These are phyloP conservation scores for Fistulinella prunicolor DNA, from an alignment of 768 basidiomycete genomes.

Conservation along the genomic window DNA sequence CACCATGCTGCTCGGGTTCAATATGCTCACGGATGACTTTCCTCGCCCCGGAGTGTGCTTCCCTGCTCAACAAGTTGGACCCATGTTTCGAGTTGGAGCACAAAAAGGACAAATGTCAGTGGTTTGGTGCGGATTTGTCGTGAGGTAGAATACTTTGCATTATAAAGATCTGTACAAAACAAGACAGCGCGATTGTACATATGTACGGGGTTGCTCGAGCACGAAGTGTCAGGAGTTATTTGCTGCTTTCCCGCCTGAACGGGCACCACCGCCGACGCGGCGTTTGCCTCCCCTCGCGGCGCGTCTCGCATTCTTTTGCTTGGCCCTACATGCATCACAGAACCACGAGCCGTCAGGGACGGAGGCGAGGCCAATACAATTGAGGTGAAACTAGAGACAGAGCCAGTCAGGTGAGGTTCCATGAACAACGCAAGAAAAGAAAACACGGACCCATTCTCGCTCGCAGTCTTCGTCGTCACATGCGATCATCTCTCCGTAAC, in stretches of 20 bases:
- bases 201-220: no score
- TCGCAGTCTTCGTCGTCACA: slow-evolving; percentile 82
- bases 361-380: slow-evolving; percentile 64
- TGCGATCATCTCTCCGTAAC: slow-evolving; percentile 94
- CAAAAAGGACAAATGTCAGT: no score
- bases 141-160: no score
- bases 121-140: no score
- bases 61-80: no score
- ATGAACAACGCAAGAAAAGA: slow-evolving; percentile 2
- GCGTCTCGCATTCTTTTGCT: slow-evolving; percentile 49
- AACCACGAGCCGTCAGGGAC: slow-evolving; percentile 75
- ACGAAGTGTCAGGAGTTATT: slow-evolving; percentile 27
- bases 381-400: slow-evolving; percentile 67
- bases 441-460: slow-evolving; percentile 77
- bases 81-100: no score
- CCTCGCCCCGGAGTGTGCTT: no score
- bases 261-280: slow-evolving; percentile 37
- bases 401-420: slow-evolving; percentile 12
- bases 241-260: slow-evolving; percentile 29
- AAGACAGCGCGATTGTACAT: slow-evolving; percentile 18
- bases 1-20: no score
- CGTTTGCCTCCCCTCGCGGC: slow-evolving; percentile 53
- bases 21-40: no score
- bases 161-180: slow-evolving; percentile 13
- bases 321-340: slow-evolving; percentile 63